A percentile compares a stretch with the other conserved stretches of the same genome.
Conservation (phyloP, 441 rosid species). For the Brassica balearica region DNA sequence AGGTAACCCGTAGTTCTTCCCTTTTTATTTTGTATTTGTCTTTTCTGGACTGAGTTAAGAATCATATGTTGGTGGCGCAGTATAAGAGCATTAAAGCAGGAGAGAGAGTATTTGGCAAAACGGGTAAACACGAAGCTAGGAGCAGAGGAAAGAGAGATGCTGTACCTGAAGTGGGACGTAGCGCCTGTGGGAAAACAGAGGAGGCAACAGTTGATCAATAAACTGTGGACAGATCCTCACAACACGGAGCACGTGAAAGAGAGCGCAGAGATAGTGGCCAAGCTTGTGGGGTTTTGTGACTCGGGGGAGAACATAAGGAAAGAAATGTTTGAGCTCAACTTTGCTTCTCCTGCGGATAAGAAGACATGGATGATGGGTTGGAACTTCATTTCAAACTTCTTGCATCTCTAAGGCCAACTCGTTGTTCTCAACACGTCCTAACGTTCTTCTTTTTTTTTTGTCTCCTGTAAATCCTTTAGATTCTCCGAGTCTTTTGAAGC, state of each 20-base stretch:
- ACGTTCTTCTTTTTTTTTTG: not conserved
- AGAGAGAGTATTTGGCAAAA: conserved; percentile 84
- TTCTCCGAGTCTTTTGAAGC: not conserved
- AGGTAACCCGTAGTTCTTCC: conserved; percentile 51
- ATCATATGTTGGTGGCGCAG: conserved; percentile 45
- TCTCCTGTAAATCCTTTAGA: conserved; percentile 11
- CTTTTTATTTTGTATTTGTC: not conserved
- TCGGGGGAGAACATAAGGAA: conserved; percentile 74
- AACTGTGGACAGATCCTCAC: conserved; percentile 86
- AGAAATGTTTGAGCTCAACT: conserved; percentile 90
- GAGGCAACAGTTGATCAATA: conserved; percentile 80
- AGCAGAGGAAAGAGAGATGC: conserved; percentile 76
- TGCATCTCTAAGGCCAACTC: conserved; percentile 54
- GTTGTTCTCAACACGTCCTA: conserved; percentile 23
- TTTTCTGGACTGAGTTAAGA: not conserved
- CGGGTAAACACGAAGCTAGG: conserved; percentile 76
- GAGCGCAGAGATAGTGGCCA: conserved; percentile 82
- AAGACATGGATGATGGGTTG: conserved; percentile 86
- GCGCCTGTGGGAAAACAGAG: conserved; percentile 88
- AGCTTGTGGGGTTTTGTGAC: conserved; percentile 88
- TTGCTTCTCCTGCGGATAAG: conserved; percentile 73
- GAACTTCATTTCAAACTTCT: conserved; percentile 81
- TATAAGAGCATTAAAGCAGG: conserved; percentile 79
- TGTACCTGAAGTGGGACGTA: conserved; percentile 80
- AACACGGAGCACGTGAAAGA: conserved; percentile 70